These are phyloP conservation scores for Scleroderma citrinum DNA, from an alignment of 768 basidiomycete species.

Conservation along the genomic window DNA sequence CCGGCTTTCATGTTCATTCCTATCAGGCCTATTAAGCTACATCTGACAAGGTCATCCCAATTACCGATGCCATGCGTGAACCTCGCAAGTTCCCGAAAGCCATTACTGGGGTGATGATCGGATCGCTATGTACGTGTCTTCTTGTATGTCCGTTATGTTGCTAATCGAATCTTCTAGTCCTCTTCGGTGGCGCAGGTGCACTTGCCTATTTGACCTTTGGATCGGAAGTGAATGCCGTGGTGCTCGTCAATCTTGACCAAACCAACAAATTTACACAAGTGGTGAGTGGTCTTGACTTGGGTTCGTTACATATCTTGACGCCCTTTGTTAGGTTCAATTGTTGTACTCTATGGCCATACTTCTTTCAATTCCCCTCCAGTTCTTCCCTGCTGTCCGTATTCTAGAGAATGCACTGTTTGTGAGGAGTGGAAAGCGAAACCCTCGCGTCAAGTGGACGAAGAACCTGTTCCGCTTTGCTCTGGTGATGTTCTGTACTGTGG, in stretches of 20 bases:
- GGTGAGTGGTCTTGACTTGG: slow-evolving; percentile 36
- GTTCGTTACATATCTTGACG: slow-evolving; percentile 2
- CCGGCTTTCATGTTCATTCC: background rate
- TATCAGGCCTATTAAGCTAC: slow-evolving; percentile 1
- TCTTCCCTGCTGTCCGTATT: slow-evolving; percentile 97
- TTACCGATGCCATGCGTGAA: slow-evolving; percentile 95
- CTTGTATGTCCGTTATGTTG: background rate
- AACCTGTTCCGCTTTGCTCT: slow-evolving; percentile 77
- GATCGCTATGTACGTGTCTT: slow-evolving; percentile 53
- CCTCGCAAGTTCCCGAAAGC: slow-evolving; percentile 89
- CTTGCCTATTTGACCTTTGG: slow-evolving; percentile 89
- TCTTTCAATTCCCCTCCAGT: slow-evolving; percentile 87
- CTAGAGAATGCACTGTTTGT: slow-evolving; percentile 94
- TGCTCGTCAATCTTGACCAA: slow-evolving; percentile 88
- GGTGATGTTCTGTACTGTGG: slow-evolving; percentile 72
- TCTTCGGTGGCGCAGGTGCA: slow-evolving; percentile 85
- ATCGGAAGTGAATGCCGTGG: slow-evolving; percentile 82
- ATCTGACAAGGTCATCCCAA: slow-evolving; percentile 72
- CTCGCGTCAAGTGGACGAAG: slow-evolving; percentile 92
- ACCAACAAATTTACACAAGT: slow-evolving; percentile 83
- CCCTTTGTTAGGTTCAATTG: slow-evolving; percentile 58
- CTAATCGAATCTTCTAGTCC: slow-evolving; percentile 35
- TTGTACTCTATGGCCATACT: slow-evolving; percentile 90
- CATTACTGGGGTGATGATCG: slow-evolving; percentile 88
- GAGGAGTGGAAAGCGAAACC: slow-evolving; percentile 75